These are phyloP conservation scores for Metarhizium anisopliae DNA, from an alignment of 2,329 filamentous ascomycete species.

Conservation along the genomic window DNA sequence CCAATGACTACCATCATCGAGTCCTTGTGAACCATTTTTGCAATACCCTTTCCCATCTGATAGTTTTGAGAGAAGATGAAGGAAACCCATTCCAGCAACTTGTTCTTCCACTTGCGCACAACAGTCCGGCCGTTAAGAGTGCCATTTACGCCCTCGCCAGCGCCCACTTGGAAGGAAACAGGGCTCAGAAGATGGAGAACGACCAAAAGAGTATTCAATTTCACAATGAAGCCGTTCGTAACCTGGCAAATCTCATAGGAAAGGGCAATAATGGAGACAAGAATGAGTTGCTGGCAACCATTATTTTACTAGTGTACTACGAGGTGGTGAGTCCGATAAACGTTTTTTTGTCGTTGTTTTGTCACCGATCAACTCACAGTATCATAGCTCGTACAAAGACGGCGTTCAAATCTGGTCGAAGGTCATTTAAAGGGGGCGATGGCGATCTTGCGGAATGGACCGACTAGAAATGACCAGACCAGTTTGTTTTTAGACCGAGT, in stretches of 20 bases:
- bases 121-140: slow-evolving; percentile 58
- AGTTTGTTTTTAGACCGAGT: slow-evolving; percentile 51
- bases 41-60: slow-evolving; percentile 55
- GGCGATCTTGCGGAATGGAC: slow-evolving; percentile 46
- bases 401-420: slow-evolving; percentile 50
- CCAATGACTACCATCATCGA: slow-evolving; percentile 42
- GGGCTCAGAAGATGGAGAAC: slow-evolving; percentile 30
- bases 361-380: not conserved
- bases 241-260: slow-evolving; percentile 47
- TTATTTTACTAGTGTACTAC: slow-evolving; percentile 54
- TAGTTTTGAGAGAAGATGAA: slow-evolving; percentile 53
- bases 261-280: slow-evolving; percentile 37
- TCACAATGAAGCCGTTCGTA: slow-evolving; percentile 51
- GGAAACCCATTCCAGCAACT: slow-evolving; percentile 56
- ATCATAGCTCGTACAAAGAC: slow-evolving; percentile 48
- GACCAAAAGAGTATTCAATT: slow-evolving; percentile 49
- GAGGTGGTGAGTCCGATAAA: slow-evolving; percentile 44
- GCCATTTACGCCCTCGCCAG: slow-evolving; percentile 77
- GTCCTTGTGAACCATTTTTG: slow-evolving; percentile 53
- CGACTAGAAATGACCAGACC: slow-evolving; percentile 38
- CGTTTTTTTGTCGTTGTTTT: not conserved
- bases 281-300: slow-evolving; percentile 51
- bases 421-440: slow-evolving; percentile 54
- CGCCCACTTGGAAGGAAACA: slow-evolving; percentile 68
- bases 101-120: slow-evolving; percentile 49